Base-by-base conservation (phyloP, 352 stramenopile species). In the Globisporangium polare region DNA sequence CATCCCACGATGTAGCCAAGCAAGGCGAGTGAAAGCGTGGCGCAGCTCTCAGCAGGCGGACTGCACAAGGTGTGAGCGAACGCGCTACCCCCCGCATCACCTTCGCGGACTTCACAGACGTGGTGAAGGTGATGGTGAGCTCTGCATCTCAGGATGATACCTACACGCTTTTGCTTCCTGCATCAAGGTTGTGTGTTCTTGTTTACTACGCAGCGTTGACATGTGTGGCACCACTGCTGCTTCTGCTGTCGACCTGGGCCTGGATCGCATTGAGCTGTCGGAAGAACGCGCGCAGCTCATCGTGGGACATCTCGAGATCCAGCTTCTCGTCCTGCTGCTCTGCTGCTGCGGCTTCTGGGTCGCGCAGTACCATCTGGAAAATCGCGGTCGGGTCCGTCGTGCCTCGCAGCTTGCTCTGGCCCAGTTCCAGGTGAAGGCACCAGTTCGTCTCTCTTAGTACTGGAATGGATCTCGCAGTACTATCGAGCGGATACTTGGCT, bases 251-350 rank as follows among this genome's bases (percentile, higher is more conserved):
- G 12, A 91, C 54, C 49, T 80, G 67, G 20, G 53, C 56, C 63
- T 91, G 81, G 29, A 87, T 72, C 5, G 67, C 65, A 57, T 91
- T 88, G 33, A 91, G 79, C 62, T 91, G 70, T 12, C 76, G 50
- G 60, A 91, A 88, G 53, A 91, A 59, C 15, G 53, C 60, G 26
- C 70, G 74, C 17, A 89, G 63, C 43, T 89, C 74, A 22, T 62
- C 63, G 51, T 91, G 81, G 10, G 73, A 78, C 63, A 91, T 63
- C 60, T 89, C 81, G 0, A 91, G 18, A 42, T 86, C 75, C 27
- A 89, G 37, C 45, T 58, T 80, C 46, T 86, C 72, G n/a, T 72
- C 66, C 69, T 83, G 10, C 17, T 27, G 42, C 7, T 62, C 49
- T 10, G 37, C 49, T 10, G 37, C 49, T n/a, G 39, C 12, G 24